Percentiles rank a stretch among this genome's conserved stretches.
phyloP scores from a whole-genome alignment of 495 filamentous ascomycete genomes.

The Aspergillus ellipticus region DNA sequence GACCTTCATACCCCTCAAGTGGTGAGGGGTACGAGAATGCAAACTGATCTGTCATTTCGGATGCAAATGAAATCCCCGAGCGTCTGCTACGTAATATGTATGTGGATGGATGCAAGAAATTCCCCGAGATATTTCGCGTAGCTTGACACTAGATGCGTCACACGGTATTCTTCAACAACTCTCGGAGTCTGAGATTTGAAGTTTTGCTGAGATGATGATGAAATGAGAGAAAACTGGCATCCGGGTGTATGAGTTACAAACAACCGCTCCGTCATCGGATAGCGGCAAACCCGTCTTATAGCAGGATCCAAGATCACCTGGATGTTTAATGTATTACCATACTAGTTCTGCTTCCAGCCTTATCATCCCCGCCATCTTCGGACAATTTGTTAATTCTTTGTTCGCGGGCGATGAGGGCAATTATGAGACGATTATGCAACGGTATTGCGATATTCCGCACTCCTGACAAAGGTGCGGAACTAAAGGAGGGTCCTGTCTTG shows the following conservation, averaged over 20 bases:
- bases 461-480: slow-evolving; percentile 37
- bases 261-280: neutral
- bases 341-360: neutral
- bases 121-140: no score
- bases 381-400: neutral
- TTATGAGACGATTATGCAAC: neutral
- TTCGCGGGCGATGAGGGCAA: neutral
- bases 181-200: neutral
- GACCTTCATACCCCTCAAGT: slow-evolving; percentile 60
- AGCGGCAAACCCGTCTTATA: neutral
- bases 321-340: neutral
- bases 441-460: slow-evolving; percentile 26
- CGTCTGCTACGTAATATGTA: neutral
- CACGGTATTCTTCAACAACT: neutral
- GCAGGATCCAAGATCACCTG: neutral
- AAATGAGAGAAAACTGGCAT: neutral
- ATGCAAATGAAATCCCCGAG: neutral
- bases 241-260: neutral
- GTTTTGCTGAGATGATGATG: no score
- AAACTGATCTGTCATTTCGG: slow-evolving; percentile 36
- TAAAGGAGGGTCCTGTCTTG: neutral
- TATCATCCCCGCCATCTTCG: neutral
- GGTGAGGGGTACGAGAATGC: slow-evolving; percentile 58
- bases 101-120: neutral
- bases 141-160: neutral